Evolutionary conservation across 768 basidiomycete genomes (phyloP).

Genomic region (Xerocomus brunneocitrinus): DNA sequence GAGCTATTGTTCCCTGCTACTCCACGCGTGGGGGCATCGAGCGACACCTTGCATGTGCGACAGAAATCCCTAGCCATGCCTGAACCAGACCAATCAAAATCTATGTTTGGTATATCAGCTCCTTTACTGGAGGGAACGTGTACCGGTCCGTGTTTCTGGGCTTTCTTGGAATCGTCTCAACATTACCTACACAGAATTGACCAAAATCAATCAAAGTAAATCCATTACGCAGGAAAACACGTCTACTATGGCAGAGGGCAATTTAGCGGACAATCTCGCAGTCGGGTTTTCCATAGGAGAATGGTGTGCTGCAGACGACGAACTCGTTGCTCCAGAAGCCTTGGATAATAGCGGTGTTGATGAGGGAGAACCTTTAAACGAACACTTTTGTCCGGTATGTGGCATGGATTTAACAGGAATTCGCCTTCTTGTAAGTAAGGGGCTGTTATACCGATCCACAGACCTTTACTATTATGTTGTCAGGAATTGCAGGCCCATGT

Average conservation of each 20-base stretch:
- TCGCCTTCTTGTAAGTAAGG: slow-evolving; percentile 21
- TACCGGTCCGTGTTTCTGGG: slow-evolving; percentile 12
- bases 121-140: slow-evolving; percentile 9
- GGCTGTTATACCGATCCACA: background rate
- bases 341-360: slow-evolving; percentile 24
- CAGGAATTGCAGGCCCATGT: slow-evolving; percentile 54
- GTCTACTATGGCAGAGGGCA: background rate
- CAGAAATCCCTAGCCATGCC: background rate
- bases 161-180: background rate
- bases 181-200: slow-evolving; percentile 1
- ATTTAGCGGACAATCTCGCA: background rate
- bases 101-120: slow-evolving; percentile 18
- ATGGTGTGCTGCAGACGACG: slow-evolving; percentile 77
- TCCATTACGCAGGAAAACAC: background rate
- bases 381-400: slow-evolving; percentile 27
- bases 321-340: slow-evolving; percentile 36
- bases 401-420: slow-evolving; percentile 7
- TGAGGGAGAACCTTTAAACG: slow-evolving; percentile 8
- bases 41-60: background rate
- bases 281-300: slow-evolving; percentile 38
- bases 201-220: background rate
- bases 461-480: slow-evolving; percentile 2
- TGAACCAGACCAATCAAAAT: background rate
- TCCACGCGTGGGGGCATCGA: background rate
- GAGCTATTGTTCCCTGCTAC: slow-evolving; percentile 14